phyloP scores from a whole-genome alignment of 768 basidiomycete species.

The Rhodosporidiobolus sp. region DNA sequence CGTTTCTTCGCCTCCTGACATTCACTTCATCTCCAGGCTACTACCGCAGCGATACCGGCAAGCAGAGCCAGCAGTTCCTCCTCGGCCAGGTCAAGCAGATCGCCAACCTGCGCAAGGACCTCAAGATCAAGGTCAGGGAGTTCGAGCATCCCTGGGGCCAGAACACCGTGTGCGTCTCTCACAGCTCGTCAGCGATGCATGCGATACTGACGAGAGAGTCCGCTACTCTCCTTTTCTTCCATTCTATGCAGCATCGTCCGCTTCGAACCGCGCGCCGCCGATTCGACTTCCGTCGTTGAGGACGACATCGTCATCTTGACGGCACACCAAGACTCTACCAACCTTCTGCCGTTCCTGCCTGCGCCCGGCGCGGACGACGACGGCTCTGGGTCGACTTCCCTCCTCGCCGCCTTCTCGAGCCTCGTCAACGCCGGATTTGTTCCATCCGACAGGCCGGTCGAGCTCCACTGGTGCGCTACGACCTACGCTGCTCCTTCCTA shows the following conservation, averaged over 20 bases:
- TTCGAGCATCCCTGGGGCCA: conserved; percentile 49
- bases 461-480: conserved; percentile 52
- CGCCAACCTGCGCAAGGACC: conserved; percentile 23
- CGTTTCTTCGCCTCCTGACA: not conserved
- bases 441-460: conserved; percentile 49
- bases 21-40: conserved; percentile 46
- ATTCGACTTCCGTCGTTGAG: conserved; percentile 30
- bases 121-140: conserved; percentile 42
- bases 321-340: conserved; percentile 48
- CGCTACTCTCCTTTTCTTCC: too few relatives aligned
- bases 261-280: conserved; percentile 42
- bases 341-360: conserved; percentile 52
- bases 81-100: conserved; percentile 48
- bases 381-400: conserved; percentile 49
- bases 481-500: too few relatives aligned
- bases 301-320: conserved; percentile 31
- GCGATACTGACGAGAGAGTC: too few relatives aligned
- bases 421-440: conserved; percentile 47
- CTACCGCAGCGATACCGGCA: conserved; percentile 51
- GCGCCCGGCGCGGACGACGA: conserved; percentile 53
- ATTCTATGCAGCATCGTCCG: conserved; percentile 51
- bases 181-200: too few relatives aligned
- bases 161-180: too few relatives aligned
- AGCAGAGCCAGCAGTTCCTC: conserved; percentile 51
- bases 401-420: conserved; percentile 49